Base-by-base conservation (phyloP, 129 eudicot species). In the Rutidosis leptorrhynchoides region DNA sequence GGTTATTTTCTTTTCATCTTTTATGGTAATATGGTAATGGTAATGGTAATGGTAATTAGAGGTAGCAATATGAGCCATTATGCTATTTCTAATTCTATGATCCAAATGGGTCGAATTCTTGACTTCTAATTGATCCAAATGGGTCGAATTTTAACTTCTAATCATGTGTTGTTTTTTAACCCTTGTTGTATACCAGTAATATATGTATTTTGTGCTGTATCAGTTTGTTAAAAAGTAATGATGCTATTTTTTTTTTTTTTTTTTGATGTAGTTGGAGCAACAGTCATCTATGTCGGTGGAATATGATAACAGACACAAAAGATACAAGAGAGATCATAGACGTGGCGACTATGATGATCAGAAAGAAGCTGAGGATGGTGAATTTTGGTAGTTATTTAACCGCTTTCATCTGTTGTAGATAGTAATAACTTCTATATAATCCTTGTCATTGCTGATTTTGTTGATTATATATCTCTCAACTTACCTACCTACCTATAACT, bases 271-370 rank as follows among this genome's bases (percentile, higher is more conserved):
- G 93, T 29, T 64, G 80, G 96, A 87, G 37, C 85, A 80, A 75
- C 80, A 74, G 51, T 45, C 67, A 11, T 69, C 82, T 37, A 17
- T 74, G 5, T 84, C 80, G 37, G 75, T 77, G 15, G 89, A 83
- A 52, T 74, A 81, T 64, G 96, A 85, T 52, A 79, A 65, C 64
- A 70, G 82, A 48, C 85, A 79, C 61, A 91, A 79, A 87, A 81
- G 85, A 62, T 81, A 85, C 65, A 87, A 81, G 82, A 77, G 85
- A 74, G 98, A 87, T 66, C 78, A 67, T 30, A 73, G 84, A 70
- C 81, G 68, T 42, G 73, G 67, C 42, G 82, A 83, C 49, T 29
- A 74, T 45, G 87, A 84, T 42, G 95, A 90, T 64, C 90, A 75
- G 25, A 83, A 69, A 77, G 88, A 79, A 51, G 80, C 81, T n/a